Conservation (phyloP, 2,329 filamentous ascomycete genomes). For the Bipolaris victoriae region DNA sequence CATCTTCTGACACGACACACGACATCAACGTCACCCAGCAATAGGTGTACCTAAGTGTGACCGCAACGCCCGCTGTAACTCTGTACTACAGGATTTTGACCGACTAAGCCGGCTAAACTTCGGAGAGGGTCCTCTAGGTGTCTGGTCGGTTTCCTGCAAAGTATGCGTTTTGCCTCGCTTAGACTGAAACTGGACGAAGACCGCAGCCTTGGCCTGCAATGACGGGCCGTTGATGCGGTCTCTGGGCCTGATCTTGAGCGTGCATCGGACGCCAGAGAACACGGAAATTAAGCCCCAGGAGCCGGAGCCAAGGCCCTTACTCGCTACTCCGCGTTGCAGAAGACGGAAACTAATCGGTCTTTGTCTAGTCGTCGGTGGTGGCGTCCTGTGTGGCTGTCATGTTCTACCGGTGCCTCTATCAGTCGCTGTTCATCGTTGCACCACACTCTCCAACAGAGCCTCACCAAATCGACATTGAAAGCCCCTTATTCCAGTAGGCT, state of each 20-base stretch:
- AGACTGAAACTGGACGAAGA: neutral
- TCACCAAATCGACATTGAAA: neutral
- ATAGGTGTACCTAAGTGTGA: neutral
- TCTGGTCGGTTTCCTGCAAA: neutral
- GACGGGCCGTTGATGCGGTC: slow-evolving; percentile 1
- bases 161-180: neutral
- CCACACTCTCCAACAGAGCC: neutral
- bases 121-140: neutral
- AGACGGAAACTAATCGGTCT: neutral
- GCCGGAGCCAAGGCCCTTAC: neutral
- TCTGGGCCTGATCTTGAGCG: neutral
- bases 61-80: neutral
- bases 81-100: neutral
- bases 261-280: neutral
- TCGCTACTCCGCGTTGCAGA: neutral
- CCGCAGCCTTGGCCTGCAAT: neutral
- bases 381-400: neutral
- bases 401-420: neutral
- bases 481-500: neutral
- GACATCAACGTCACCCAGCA: neutral
- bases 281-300: neutral
- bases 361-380: neutral
- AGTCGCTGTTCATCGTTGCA: neutral
- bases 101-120: neutral
- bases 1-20: neutral